A percentile compares a stretch with the other conserved stretches of the same genome.
These are phyloP conservation scores for Luffa acutangula DNA, from an alignment of 306 rosid species.

Conservation along the genomic window DNA sequence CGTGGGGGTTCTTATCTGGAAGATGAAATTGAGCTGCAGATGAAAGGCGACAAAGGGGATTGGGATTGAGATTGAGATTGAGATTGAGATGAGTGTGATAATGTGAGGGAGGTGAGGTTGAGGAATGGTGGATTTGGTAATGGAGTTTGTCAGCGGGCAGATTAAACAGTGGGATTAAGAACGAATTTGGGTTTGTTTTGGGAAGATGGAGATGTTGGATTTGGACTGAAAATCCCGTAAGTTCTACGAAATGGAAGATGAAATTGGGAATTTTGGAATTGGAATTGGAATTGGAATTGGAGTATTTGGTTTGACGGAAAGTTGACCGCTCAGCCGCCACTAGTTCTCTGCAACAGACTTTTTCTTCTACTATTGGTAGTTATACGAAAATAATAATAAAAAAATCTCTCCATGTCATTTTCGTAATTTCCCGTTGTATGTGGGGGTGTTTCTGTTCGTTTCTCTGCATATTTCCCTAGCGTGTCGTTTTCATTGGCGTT, in stretches of 20 bases:
- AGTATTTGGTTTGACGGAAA: constrained; percentile 23
- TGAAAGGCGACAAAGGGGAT: not conserved
- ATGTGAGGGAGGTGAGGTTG: not conserved
- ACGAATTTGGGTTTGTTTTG: not conserved
- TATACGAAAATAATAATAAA: not conserved
- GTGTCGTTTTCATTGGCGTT: no score
- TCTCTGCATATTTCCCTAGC: no score
- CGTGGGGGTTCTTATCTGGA: not conserved
- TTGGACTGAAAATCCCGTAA: not conserved
- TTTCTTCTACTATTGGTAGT: not conserved
- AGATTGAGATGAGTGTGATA: not conserved
- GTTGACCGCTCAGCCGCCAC: constrained; percentile 13
- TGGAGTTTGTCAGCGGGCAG: not conserved
- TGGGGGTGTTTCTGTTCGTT: not conserved
- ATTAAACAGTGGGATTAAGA: not conserved
- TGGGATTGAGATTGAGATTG: not conserved
- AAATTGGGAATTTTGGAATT: not conserved
- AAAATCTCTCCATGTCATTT: not conserved
- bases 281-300: not conserved
- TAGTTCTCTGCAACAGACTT: not conserved
- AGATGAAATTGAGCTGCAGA: not conserved
- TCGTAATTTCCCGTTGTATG: not conserved
- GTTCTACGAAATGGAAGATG: not conserved
- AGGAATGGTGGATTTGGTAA: not conserved
- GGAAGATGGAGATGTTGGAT: not conserved